phyloP scores from a whole-genome alignment of 2,329 filamentous ascomycete genomes.

The Diplodia mutila region DNA sequence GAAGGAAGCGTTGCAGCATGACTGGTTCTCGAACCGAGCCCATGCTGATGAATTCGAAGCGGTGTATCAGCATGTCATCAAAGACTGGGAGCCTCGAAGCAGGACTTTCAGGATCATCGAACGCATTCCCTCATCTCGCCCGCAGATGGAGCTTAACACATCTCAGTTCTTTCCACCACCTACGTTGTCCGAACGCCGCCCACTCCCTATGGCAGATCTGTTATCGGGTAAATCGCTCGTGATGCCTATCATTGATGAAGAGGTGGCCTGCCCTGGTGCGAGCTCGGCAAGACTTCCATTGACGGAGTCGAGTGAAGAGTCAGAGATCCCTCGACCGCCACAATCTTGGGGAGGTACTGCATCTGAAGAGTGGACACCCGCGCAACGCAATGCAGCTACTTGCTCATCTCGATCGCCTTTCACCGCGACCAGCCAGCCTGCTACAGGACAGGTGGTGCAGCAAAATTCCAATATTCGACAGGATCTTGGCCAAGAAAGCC shows the following conservation, averaged over 20 bases:
- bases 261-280: background rate
- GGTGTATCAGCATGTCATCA: slow-evolving; percentile 54
- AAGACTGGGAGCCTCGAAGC: slow-evolving; percentile 54
- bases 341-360: background rate
- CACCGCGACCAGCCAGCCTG: background rate
- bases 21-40: slow-evolving; percentile 58
- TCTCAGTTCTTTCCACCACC: background rate
- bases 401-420: background rate
- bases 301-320: background rate
- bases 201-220: background rate
- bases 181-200: background rate
- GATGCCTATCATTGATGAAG: slow-evolving; percentile 1
- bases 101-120: slow-evolving; percentile 38
- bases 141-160: background rate
- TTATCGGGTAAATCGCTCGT: background rate
- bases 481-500: background rate
- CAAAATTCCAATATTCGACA: background rate
- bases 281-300: background rate
- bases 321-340: slow-evolving; percentile 1
- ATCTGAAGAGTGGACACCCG: background rate
- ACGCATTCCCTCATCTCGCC: slow-evolving; percentile 12
- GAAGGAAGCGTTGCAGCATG: slow-evolving; percentile 56
- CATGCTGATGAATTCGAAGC: slow-evolving; percentile 50
- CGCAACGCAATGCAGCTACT: background rate
- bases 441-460: background rate